These are phyloP conservation scores for Prunus davidiana DNA, from an alignment of 306 rosid genomes.

Conservation along the genomic window DNA sequence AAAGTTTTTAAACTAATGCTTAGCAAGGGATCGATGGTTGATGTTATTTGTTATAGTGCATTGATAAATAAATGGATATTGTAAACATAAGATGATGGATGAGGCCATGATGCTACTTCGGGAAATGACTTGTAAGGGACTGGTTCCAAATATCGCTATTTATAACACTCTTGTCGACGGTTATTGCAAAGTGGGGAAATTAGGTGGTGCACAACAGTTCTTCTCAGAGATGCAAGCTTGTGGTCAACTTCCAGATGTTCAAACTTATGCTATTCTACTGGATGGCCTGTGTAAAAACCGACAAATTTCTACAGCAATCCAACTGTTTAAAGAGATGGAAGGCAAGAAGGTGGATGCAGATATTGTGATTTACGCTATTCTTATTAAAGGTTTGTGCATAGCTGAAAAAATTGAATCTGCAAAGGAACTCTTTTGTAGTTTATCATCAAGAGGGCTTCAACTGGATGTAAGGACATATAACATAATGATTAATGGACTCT, in stretches of 20 bases:
- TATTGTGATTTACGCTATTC: too few species aligned
- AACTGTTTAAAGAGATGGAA: too few species aligned
- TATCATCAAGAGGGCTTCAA: neutral
- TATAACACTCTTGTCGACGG: too few species aligned
- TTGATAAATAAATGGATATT: conserved; percentile 16
- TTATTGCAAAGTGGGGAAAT: neutral
- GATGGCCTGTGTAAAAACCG: too few species aligned
- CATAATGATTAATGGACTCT: neutral
- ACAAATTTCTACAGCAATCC: too few species aligned
- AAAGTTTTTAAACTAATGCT: neutral
- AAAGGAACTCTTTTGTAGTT: neutral
- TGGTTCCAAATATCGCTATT: too few species aligned
- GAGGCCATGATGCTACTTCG: too few species aligned
- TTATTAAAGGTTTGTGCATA: too few species aligned
- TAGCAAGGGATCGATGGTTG: neutral
- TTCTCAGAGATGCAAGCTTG: conserved; percentile 2
- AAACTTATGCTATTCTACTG: too few species aligned
- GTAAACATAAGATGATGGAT: neutral
- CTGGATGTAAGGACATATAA: neutral
- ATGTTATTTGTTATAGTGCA: neutral
- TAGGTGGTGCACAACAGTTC: conserved; percentile 24
- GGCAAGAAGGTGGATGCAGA: too few species aligned
- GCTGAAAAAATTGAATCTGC: too few species aligned
- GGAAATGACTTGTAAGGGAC: too few species aligned
- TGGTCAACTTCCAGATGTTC: neutral